Base-by-base conservation (phyloP, 495 filamentous ascomycete genomes). In the Xylaria grammica region DNA sequence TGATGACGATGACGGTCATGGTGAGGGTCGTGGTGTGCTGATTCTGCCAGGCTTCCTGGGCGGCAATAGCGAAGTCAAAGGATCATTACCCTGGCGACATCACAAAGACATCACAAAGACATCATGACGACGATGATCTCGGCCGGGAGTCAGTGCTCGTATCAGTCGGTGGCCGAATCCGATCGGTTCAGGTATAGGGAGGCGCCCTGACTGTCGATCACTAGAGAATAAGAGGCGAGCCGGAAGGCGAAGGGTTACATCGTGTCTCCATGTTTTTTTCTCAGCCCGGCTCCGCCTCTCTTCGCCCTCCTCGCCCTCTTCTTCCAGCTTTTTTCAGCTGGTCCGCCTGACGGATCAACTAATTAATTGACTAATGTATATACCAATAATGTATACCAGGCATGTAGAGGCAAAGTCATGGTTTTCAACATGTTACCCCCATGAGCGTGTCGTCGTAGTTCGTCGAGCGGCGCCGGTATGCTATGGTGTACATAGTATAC, bases 241-340 rank as follows among this genome's bases (percentile, higher is more conserved):
- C 60, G 48, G 49, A 22, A 62, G 53, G 60, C 60, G 60, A 63
- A 27, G 40, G 60, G 60, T 63, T 63, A 19, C 50, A 55, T 55
- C 40, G 40, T 9, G 57, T 27, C 30, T 40, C 60, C 32, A 51
- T 48, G 38, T 48, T 32, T 58, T 13, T 7, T 26, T n/a, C 40
- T 62, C 53, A 34, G 58, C 60, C 26, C 60, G 34, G 60, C 60
- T 54, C 49, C 60, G 60, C 51, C 60, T 62, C 55, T 27, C 51
- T 57, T 50, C 49, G 30, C 38, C 34, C 36, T 53, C 59, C 42
- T 49, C 46, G 29, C 29, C 52, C 32, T 22, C 17, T 34, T 24
- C 32, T 55, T 36, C 27, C 32, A 15, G 24, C 22, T 27, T 36
- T n/a, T 55, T 55, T 63, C 60, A 63, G 60, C 60, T 63, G 40